phyloP scores from a whole-genome alignment of 352 stramenopile species.

The Saprolegnia parasitica region DNA sequence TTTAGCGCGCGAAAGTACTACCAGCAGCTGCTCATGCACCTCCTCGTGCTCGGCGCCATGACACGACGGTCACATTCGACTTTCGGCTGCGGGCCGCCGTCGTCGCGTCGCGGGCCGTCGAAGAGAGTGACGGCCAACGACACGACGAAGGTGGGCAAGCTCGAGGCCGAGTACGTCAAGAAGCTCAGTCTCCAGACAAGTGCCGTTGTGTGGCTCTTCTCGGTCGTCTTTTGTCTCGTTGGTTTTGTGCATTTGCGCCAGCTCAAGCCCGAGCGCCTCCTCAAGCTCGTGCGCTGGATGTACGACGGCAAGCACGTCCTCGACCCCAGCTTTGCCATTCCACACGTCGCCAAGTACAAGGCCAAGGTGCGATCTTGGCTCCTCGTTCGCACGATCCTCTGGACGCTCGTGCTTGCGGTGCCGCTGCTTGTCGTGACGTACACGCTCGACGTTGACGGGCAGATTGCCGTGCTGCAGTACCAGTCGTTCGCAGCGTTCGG shows the following conservation, averaged over 20 bases:
- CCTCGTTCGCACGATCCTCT: not conserved
- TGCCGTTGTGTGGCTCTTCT: slow-evolving; percentile 1
- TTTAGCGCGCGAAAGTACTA: slow-evolving; percentile 16
- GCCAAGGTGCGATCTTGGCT: not conserved
- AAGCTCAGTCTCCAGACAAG: no score
- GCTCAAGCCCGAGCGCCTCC: not conserved
- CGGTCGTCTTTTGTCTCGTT: not conserved
- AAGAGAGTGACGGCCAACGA: not conserved
- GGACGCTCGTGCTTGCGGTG: not conserved
- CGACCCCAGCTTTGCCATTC: not conserved
- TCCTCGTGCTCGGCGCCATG: slow-evolving; percentile 9
- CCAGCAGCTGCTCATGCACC: slow-evolving; percentile 24
- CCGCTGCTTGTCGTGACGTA: not conserved
- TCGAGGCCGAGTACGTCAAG: not conserved
- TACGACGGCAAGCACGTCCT: not conserved
- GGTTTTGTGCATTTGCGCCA: not conserved
- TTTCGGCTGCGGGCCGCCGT: no score
- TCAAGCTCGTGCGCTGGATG: slow-evolving; percentile 3
- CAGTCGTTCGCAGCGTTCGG: not conserved
- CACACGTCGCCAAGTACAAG: slow-evolving; percentile 1
- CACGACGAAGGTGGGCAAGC: not conserved
- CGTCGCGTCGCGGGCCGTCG: no score
- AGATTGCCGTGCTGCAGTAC: not conserved
- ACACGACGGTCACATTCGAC: not conserved
- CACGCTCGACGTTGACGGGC: not conserved